phyloP scores from a whole-genome alignment of 495 filamentous ascomycete species.

The Xylaria intraflava region DNA sequence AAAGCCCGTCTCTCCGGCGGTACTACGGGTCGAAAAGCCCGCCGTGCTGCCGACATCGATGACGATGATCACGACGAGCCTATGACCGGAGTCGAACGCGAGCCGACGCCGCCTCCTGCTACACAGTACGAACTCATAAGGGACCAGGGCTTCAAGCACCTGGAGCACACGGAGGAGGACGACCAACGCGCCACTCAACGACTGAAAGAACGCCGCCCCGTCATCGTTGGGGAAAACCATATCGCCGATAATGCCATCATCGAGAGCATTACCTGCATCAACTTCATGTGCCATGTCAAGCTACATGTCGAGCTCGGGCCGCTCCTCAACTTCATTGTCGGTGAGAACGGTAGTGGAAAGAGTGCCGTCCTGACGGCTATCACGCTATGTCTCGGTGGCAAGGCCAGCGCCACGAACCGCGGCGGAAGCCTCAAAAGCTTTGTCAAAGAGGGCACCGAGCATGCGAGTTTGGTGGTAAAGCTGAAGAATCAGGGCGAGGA shows the following conservation, averaged over 20 bases:
- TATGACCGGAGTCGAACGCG: conserved; percentile 15
- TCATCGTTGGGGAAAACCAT: conserved; percentile 54
- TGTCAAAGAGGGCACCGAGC: conserved; percentile 81
- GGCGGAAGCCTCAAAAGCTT: conserved; percentile 87
- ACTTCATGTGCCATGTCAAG: conserved; percentile 90
- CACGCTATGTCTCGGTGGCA: conserved; percentile 88
- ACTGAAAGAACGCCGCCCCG: conserved; percentile 52
- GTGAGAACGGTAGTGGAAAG: conserved; percentile 98
- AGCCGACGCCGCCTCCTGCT: conserved; percentile 28
- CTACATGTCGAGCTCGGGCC: conserved; percentile 79
- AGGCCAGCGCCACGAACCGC: conserved; percentile 90
- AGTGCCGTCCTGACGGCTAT: conserved; percentile 94
- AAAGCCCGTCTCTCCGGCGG: conserved; percentile 36
- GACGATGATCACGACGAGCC: conserved; percentile 26
- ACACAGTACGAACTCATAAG: conserved; percentile 47
- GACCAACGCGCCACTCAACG: conserved; percentile 68
- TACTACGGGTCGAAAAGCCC: conserved; percentile 17
- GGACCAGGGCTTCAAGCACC: conserved; percentile 47
- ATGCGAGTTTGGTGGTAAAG: conserved; percentile 53
- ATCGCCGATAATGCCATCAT: conserved; percentile 80
- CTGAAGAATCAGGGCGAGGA: conserved; percentile 85
- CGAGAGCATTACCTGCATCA: conserved; percentile 74
- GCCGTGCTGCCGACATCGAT: conserved; percentile 15
- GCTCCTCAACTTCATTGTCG: conserved; percentile 94
- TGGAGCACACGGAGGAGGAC: conserved; percentile 49